Evolutionary conservation across 2,329 filamentous ascomycete species (phyloP).

Genomic region (Mycogone perniciosa): DNA sequence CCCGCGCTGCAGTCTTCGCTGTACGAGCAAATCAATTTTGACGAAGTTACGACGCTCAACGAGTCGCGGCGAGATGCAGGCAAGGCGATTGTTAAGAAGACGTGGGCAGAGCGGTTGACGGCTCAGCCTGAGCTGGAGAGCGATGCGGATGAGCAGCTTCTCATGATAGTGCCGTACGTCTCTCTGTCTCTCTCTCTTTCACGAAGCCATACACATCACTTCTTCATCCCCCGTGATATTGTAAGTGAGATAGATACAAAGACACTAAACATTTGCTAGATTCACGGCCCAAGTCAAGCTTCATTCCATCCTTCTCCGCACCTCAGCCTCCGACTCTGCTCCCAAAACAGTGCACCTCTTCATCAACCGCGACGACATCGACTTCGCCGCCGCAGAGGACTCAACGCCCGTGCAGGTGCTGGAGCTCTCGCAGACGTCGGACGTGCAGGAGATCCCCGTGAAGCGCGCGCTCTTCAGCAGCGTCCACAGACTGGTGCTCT

Average conservation of each 20-base stretch:
- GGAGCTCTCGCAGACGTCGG: slow-evolving; percentile 68
- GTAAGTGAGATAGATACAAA: not conserved
- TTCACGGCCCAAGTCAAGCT: slow-evolving; percentile 94
- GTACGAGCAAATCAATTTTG: slow-evolving; percentile 88
- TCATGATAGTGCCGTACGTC: slow-evolving; percentile 82
- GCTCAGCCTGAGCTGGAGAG: slow-evolving; percentile 71
- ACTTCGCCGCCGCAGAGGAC: slow-evolving; percentile 72
- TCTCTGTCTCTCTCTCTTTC: not conserved
- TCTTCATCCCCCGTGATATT: not conserved
- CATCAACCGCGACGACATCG: slow-evolving; percentile 79
- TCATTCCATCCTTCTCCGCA: slow-evolving; percentile 80
- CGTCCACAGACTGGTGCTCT: slow-evolving; percentile 75
- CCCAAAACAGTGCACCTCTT: slow-evolving; percentile 82
- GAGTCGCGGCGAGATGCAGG: slow-evolving; percentile 65
- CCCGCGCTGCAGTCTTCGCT: slow-evolving; percentile 86
- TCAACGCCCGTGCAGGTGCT: slow-evolving; percentile 66
- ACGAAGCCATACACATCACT: not conserved
- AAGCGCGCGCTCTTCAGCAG: slow-evolving; percentile 84
- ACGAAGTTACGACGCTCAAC: slow-evolving; percentile 77
- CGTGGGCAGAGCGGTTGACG: slow-evolving; percentile 75
- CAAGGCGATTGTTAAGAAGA: slow-evolving; percentile 75
- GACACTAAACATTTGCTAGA: slow-evolving; percentile 36
- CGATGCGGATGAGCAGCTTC: slow-evolving; percentile 86
- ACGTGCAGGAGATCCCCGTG: slow-evolving; percentile 82
- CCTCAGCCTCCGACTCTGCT: slow-evolving; percentile 61